phyloP scores from a whole-genome alignment of 2,329 filamentous ascomycete species.

The Colletotrichum liaoningense region DNA sequence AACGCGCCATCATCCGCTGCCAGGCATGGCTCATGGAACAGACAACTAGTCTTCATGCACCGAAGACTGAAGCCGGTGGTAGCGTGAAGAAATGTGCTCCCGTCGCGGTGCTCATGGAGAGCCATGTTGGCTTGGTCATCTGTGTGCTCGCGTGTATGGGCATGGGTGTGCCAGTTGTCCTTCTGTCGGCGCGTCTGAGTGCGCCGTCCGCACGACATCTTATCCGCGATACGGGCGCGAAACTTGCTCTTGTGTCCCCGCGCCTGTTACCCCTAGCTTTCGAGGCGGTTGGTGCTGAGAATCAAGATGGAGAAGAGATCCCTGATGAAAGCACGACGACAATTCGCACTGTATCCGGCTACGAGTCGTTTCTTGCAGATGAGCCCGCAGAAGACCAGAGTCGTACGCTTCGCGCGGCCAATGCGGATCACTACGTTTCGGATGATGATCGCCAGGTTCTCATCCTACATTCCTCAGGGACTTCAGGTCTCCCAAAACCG shows the following conservation, averaged over 20 bases:
- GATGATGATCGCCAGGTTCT: no score
- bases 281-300: no score
- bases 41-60: constrained; percentile 18
- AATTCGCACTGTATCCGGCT: no score
- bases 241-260: no score
- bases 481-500: constrained; percentile 49
- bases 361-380: neutral
- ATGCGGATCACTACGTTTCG: no score
- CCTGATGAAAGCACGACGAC: no score
- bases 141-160: constrained; percentile 41
- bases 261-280: no score
- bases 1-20: constrained; percentile 36
- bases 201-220: constrained; percentile 34
- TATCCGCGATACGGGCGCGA: constrained; percentile 18
- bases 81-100: constrained; percentile 34
- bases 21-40: constrained; percentile 35
- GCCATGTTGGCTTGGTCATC: constrained; percentile 43
- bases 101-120: constrained; percentile 44
- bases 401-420: constrained; percentile 33
- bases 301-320: no score
- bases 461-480: constrained; percentile 48
- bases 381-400: constrained; percentile 39
- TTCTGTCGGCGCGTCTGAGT: constrained; percentile 36
- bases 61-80: constrained; percentile 6
- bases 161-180: constrained; percentile 39